Evolutionary conservation across 805 yeast species (phyloP).

Genomic region (Candida schatavii): DNA sequence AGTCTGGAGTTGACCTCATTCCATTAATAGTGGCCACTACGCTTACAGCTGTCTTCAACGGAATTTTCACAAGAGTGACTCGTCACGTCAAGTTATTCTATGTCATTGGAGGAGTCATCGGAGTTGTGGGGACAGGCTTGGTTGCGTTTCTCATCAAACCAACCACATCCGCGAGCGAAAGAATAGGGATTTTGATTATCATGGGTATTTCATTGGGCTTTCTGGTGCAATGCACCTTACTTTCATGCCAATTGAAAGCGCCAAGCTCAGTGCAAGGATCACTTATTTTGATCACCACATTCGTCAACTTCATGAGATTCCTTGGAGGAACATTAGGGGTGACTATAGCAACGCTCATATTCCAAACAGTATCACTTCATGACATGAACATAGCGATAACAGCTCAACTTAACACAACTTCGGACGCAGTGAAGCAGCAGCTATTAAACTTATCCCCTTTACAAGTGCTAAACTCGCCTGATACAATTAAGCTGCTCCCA

Average conservation of each 20-base stretch:
- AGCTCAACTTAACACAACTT: not conserved
- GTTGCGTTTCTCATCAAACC: constrained; percentile 6
- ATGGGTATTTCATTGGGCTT: constrained; percentile 15
- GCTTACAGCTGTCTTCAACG: constrained; percentile 10
- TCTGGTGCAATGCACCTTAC: constrained; percentile 13
- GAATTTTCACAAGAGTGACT: constrained; percentile 10
- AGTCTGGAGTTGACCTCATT: constrained; percentile 13
- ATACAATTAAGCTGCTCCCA: constrained; percentile 8
- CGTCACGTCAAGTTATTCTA: constrained; percentile 10
- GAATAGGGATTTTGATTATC: constrained; percentile 13
- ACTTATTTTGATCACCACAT: constrained; percentile 11
- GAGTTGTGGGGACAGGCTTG: constrained; percentile 10
- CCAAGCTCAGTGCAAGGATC: constrained; percentile 13
- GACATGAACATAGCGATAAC: constrained; percentile 2
- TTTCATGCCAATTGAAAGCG: constrained; percentile 16
- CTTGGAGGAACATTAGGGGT: constrained; percentile 14
- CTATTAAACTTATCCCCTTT: constrained; percentile 4
- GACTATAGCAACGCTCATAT: constrained; percentile 8
- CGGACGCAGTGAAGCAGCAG: constrained; percentile 6
- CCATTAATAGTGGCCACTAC: constrained; percentile 13
- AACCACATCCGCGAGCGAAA: constrained; percentile 3
- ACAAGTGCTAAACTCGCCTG: constrained; percentile 10
- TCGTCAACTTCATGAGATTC: constrained; percentile 12
- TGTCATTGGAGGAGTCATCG: constrained; percentile 10
- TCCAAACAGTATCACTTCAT: constrained; percentile 6